Evolutionary conservation across 768 basidiomycete species (phyloP).

Genomic region (Calocybe gangraenosa): DNA sequence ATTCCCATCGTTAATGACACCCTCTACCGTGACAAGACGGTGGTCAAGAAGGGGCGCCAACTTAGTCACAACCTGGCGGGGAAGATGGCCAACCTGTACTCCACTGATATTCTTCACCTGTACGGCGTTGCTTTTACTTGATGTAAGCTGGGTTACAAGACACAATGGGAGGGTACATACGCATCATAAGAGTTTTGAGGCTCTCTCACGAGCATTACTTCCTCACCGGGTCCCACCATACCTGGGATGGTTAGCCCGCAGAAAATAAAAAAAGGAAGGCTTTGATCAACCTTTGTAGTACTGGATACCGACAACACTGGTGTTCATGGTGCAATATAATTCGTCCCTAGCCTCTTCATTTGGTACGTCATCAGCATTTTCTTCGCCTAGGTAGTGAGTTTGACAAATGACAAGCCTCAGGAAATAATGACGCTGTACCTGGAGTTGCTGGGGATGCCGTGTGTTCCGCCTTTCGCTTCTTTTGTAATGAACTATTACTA

Average conservation of each 20-base stretch:
- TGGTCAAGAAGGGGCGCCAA: conserved; percentile 73
- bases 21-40: conserved; percentile 64
- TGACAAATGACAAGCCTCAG: conserved; percentile 4
- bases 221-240: conserved; percentile 74
- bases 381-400: conserved; percentile 28
- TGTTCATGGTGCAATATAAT: conserved; percentile 53
- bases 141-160: neutral
- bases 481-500: conserved; percentile 23
- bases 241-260: conserved; percentile 35
- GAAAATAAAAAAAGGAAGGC: conserved; percentile 3
- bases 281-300: conserved; percentile 70
- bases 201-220: conserved; percentile 65
- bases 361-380: conserved; percentile 35
- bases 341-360: conserved; percentile 60
- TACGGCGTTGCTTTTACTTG: conserved; percentile 60
- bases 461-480: conserved; percentile 40
- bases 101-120: conserved; percentile 76
- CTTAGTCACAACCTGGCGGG: conserved; percentile 50
- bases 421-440: neutral
- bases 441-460: conserved; percentile 12
- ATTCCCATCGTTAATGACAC: conserved; percentile 65
- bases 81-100: conserved; percentile 79
- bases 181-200: conserved; percentile 66
- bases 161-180: conserved; percentile 27
- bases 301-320: conserved; percentile 78